Evolutionary conservation across 345 rosid species (phyloP).

Genomic region (Pugionium dolabratum): DNA sequence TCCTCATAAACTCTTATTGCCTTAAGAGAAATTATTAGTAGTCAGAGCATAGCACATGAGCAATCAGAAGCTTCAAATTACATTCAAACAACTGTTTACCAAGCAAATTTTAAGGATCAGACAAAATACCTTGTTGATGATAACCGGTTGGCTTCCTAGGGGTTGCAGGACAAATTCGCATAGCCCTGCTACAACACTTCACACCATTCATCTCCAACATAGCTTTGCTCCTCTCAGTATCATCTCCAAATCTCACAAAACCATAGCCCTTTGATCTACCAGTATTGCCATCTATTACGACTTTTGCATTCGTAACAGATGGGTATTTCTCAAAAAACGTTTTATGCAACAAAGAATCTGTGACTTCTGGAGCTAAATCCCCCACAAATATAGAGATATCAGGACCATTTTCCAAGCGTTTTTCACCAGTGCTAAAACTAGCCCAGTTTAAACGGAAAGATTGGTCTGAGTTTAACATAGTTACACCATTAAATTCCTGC

Average conservation of each 20-base stretch:
- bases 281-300: slow-evolving; percentile 83
- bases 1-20: no score
- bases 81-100: not conserved
- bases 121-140: slow-evolving; percentile 66
- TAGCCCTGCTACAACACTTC: slow-evolving; percentile 76
- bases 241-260: slow-evolving; percentile 51
- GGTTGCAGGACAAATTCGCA: slow-evolving; percentile 91
- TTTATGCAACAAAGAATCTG: slow-evolving; percentile 69
- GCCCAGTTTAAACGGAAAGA: slow-evolving; percentile 90
- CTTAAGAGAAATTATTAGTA: no score
- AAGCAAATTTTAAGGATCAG: not conserved
- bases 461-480: slow-evolving; percentile 80
- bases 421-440: slow-evolving; percentile 38
- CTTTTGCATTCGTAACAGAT: slow-evolving; percentile 90
- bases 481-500: slow-evolving; percentile 56
- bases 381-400: slow-evolving; percentile 96
- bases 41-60: no score
- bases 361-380: slow-evolving; percentile 91
- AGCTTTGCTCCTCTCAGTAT: slow-evolving; percentile 67
- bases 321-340: slow-evolving; percentile 71
- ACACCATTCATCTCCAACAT: slow-evolving; percentile 90
- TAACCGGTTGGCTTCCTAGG: slow-evolving; percentile 88
- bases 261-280: slow-evolving; percentile 85
- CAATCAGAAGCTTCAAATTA: no score
- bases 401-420: slow-evolving; percentile 78